Base-by-base conservation (phyloP, 2,329 filamentous ascomycete genomes). In the Stachybotrys elegans region DNA sequence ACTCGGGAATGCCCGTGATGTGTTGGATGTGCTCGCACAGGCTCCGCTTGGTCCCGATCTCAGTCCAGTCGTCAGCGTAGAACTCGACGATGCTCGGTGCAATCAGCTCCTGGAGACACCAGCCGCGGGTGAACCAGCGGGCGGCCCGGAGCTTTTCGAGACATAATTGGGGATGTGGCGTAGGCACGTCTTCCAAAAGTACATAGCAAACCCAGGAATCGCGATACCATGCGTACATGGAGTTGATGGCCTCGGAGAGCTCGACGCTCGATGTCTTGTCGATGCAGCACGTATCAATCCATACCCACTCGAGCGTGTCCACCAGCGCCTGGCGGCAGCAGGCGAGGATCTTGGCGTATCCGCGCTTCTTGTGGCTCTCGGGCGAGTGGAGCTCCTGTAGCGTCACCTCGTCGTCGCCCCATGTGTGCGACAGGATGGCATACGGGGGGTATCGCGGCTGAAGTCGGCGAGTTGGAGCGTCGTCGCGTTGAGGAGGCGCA, bases 61-160 rank as follows among this genome's bases (percentile, higher is more conserved):
- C 48, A 4, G 44, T 46, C 53, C 54, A 58, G 14, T 50, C 42
- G 3, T 27, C 27, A 9, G 49, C 47, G 34, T 51, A 58, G 34
- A 58, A 57, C 20, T 55, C 52, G 9, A 58, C 44, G 6, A 34
- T 35, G 5, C 17, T 20, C 1, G 56, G 55, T 3, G 56, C 55
- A 27, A 58, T 37, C 22, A 58, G 46, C 40, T 58, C 56, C 23
- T 54, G 49, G 3, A 58, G 48, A 14, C 39, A 58, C 58, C 45
- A 62, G 16, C 49, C 53, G 29, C 49, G 43, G 23, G 48, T 51
- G 12, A 53, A 55, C 50, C 53, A 57, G 6, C 49, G 44, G 13
- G 46, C 48, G 14, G 47, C 45, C 6, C 37, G 23, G 25, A 51
- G 48, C 13, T 14, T 19, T 3, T 13, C 14, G 5, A 12, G 9